These are phyloP conservation scores for Anisogramma anomala DNA, from an alignment of 2,329 filamentous ascomycete species.

Conservation along the genomic window DNA sequence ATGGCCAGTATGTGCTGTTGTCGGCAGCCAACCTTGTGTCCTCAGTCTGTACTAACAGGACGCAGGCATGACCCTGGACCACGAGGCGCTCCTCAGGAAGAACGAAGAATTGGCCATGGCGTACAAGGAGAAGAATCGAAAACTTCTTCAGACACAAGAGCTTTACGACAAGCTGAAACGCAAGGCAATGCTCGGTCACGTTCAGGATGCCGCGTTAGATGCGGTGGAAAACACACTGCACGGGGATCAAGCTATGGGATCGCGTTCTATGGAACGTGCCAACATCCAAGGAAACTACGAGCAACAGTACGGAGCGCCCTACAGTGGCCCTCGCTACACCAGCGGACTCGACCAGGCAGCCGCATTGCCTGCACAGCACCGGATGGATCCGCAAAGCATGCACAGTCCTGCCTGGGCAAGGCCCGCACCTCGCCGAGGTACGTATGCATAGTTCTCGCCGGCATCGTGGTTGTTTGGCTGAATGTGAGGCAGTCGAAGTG, in stretches of 20 bases:
- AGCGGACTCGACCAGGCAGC: neutral
- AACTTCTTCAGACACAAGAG: constrained; percentile 56
- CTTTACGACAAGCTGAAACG: constrained; percentile 50
- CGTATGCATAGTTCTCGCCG: neutral
- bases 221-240: constrained; percentile 32
- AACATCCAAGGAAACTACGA: neutral
- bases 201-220: constrained; percentile 43
- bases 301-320: constrained; percentile 8
- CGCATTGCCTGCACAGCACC: neutral
- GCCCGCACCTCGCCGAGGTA: constrained; percentile 14
- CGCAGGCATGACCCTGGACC: constrained; percentile 45
- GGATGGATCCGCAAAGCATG: neutral
- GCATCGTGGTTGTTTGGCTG: neutral
- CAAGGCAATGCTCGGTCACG: constrained; percentile 41
- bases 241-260: constrained; percentile 17
- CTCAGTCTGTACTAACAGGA: constrained; percentile 12
- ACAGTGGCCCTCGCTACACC: neutral
- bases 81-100: constrained; percentile 53
- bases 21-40: no score
- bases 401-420: constrained; percentile 10
- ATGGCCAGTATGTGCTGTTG: constrained; percentile 41
- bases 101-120: constrained; percentile 59
- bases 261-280: neutral
- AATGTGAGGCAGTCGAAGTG: constrained; percentile 17
- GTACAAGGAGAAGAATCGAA: constrained; percentile 59